phyloP scores from a whole-genome alignment of 768 basidiomycete genomes.

The Suillus fuscotomentosus region DNA sequence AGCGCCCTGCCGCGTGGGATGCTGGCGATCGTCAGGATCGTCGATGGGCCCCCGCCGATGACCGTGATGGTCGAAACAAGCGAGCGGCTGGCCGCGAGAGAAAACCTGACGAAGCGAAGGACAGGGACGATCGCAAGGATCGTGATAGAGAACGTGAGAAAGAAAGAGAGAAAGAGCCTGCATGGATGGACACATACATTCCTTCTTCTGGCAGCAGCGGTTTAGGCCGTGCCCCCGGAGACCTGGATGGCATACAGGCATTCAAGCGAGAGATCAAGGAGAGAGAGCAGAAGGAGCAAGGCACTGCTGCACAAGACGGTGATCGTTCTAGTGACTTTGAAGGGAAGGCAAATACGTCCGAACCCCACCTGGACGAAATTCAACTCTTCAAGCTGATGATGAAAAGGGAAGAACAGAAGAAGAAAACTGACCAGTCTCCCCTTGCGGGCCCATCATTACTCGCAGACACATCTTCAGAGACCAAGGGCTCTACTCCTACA shows the following conservation, averaged over 20 bases:
- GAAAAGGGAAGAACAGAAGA: constrained; percentile 68
- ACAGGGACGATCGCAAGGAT: constrained; percentile 47
- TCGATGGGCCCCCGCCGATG: constrained; percentile 61
- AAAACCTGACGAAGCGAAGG: constrained; percentile 44
- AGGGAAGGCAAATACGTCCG: constrained; percentile 21
- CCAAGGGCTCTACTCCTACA: neutral
- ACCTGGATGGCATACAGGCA: constrained; percentile 80
- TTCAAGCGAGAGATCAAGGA: constrained; percentile 87
- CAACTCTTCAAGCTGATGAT: constrained; percentile 82
- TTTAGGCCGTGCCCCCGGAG: constrained; percentile 59
- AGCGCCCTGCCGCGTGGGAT: constrained; percentile 48
- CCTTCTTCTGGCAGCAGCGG: constrained; percentile 56
- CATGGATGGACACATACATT: constrained; percentile 90
- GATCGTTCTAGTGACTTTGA: constrained; percentile 13
- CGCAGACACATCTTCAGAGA: neutral
- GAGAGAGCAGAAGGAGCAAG: constrained; percentile 55
- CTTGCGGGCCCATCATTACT: neutral
- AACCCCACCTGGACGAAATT: constrained; percentile 71
- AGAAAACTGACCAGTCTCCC: constrained; percentile 28
- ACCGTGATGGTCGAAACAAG: constrained; percentile 65
- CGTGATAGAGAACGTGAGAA: constrained; percentile 51
- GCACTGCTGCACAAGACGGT: constrained; percentile 14
- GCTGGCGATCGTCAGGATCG: constrained; percentile 45
- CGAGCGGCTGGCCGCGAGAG: constrained; percentile 59
- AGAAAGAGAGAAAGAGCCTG: constrained; percentile 80